These are phyloP conservation scores for Peltaster fructicola DNA, from an alignment of 2,329 filamentous ascomycete species.

Conservation along the genomic window DNA sequence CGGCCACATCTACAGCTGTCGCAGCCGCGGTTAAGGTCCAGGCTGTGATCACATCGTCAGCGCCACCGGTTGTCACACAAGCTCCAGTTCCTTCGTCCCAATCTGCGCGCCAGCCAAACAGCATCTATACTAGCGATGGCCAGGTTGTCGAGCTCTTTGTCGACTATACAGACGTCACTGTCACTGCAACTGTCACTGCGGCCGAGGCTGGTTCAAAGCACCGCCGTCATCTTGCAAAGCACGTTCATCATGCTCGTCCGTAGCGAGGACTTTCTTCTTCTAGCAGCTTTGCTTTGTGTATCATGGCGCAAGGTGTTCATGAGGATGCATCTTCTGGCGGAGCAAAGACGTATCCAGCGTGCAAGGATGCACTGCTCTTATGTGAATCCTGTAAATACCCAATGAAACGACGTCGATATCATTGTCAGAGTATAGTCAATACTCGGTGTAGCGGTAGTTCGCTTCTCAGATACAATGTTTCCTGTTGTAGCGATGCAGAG, in stretches of 20 bases:
- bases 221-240: conserved; percentile 16
- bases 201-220: conserved; percentile 11
- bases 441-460: no score
- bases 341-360: no score
- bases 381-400: no score
- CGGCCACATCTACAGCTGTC: conserved; percentile 1
- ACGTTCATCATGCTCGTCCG: conserved; percentile 13
- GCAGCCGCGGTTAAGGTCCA: conserved; percentile 1
- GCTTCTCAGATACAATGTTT: no score
- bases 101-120: conserved; percentile 17
- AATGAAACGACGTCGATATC: no score
- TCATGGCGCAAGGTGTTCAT: no score
- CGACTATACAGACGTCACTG: conserved; percentile 25
- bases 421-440: no score
- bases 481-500: no score
- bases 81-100: conserved; percentile 6
- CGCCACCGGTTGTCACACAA: conserved; percentile 1
- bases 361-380: no score
- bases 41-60: conserved; percentile 1
- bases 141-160: conserved; percentile 28
- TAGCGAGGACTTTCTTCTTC: no score
- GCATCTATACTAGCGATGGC: conserved; percentile 25
- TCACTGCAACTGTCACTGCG: conserved; percentile 20
- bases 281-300: no score
- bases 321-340: no score